Evolutionary conservation across 129 eudicot species (phyloP), one percentile per base, ranked within the genome.

Genomic region (Deinandra increscens): DNA sequence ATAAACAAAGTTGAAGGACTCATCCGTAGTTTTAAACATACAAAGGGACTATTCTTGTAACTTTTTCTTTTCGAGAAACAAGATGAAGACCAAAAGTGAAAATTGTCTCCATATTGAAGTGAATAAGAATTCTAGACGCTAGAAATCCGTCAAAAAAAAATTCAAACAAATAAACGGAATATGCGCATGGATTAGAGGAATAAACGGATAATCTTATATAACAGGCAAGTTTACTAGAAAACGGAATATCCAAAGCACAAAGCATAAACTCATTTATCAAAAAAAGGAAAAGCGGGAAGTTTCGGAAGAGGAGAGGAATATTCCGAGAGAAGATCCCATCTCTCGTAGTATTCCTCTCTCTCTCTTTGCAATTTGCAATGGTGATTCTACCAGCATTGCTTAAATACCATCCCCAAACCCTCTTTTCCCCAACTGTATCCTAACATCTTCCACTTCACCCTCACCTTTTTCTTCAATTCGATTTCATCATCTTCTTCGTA

Each of bases 351-450:
- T 34, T 64, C 59, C 26, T 64, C 41, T 45, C 48, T n/a, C n/a
- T n/a, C n/a, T n/a, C n/a, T n/a, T n/a, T n/a, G n/a, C n/a, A n/a
- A n/a, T n/a, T n/a, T 9, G 72, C 65, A 58, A 71, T 75, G 43
- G 11, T 66, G 64, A 53, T 65, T 66, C 58, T 4, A 9, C 14
- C 64, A 9, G n/a, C 66, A 33, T 60, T 68, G 72, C 33, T 43
- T 80, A 80, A 80, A 86, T 74, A 77, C 78, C 84, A 78, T 62
- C 53, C 78, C 55, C 61, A 48, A 63, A 64, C 59, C 76, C 74
- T 20, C 42, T 48, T 34, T 50, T 18, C 26, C 72, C 6, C 78
- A 66, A 38, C 34, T 37, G 44, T 79, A 44, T 66, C 64, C 59
- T 54, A 4, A 72, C 71, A 46, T 44, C 33, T 29, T n/a, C 12